Evolutionary conservation across 805 yeast genomes (phyloP), one percentile per base, ranked within the genome.

Genomic region (Teunomyces kruisii): DNA sequence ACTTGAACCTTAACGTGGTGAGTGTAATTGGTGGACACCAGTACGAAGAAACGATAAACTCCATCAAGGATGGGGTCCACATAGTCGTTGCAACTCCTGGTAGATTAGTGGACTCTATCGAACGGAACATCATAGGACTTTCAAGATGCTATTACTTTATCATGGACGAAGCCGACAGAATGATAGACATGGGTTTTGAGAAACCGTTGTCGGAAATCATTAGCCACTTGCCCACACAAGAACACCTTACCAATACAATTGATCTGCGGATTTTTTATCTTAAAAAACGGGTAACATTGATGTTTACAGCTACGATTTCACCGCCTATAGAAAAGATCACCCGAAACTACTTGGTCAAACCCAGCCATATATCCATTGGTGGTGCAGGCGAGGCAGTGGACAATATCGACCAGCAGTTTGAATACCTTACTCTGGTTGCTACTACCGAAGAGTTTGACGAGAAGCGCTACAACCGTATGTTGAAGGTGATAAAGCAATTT

Each of bases 281-380:
- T 17, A 26, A 47, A 19, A 68, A 69, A 24, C 62, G 84, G 42
- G 83, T 82, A 40, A 88, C 95, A 0, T 76, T 89, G 79, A 86
- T 92, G 96, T 92, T 88, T 64, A 88, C 97, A 0, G 98, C 98
- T 0, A 94, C 99, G 0, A 83, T 92, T 81, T 86, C 96, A 0
- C 76, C 82, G 0, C 74, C 80, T 0, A 83, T 90, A 33, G 89
- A 86, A 57, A 74, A 72, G 42, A 64, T 92, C 40, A 80, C 94
- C 0, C 62, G 70, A n/a, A 73, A 75, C 14, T 88, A 86, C 57
- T 68, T 91, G 39, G 57, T 63, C 0, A 65, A 75, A 4, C 91
- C 96, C 0, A 84, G 79, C 0, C 75, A 74, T 29, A 79, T 86
- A 3, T 77, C 79, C 29, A 77, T 92, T 38, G 96, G 96, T 6